Conservation (phyloP, 2,329 filamentous ascomycete species). For the Lomentospora prolificans region DNA sequence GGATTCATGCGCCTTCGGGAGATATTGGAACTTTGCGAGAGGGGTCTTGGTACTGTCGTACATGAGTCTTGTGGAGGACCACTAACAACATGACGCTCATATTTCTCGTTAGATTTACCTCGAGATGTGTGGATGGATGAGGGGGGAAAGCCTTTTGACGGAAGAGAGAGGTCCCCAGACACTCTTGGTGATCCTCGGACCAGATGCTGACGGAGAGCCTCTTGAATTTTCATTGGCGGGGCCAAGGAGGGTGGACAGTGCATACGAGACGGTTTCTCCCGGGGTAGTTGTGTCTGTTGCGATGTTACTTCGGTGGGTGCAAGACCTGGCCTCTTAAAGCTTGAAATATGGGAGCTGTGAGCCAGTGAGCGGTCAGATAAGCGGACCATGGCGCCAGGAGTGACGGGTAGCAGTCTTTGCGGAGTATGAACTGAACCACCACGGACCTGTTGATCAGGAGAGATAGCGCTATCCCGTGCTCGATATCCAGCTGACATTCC, state of each 20-base stretch:
- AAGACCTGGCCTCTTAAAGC: background rate
- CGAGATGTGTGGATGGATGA: background rate
- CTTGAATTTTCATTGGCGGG: background rate
- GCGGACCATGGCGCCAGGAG: background rate
- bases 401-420: background rate
- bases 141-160: background rate
- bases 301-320: background rate
- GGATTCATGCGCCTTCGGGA: conserved; percentile 4
- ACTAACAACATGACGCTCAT: background rate
- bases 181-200: background rate
- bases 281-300: background rate
- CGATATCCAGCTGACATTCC: background rate
- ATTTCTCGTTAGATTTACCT: background rate
- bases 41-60: background rate
- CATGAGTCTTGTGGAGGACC: background rate
- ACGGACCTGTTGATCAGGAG: background rate
- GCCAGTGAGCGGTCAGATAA: background rate
- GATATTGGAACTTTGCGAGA: conserved; percentile 7
- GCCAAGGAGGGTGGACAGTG: background rate
- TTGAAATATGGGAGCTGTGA: background rate
- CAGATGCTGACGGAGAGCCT: background rate
- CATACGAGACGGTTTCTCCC: background rate
- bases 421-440: background rate
- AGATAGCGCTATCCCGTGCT: background rate
- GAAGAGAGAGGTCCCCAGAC: background rate